Base-by-base conservation (phyloP, 768 basidiomycete genomes). In the Trametes villosa region DNA sequence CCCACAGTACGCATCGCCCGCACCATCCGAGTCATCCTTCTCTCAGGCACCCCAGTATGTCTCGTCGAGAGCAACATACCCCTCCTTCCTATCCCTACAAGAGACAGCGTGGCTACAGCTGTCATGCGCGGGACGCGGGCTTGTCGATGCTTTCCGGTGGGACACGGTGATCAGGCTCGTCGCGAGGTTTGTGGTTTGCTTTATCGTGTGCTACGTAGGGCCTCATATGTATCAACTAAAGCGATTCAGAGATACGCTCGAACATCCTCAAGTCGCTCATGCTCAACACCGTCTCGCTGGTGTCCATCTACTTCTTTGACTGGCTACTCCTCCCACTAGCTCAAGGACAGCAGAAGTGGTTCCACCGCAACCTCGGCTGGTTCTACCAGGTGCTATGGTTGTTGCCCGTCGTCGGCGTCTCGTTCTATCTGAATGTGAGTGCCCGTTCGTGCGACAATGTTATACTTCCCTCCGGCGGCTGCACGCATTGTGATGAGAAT, bases 401-500 rank as follows among this genome's bases (percentile, higher is more conserved):
- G 4, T 74, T 89, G 20, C 94, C 94, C 0, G 81, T 94, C 53
- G 80, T 93, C 9, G 87, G 86, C 1, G 74, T 76, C 26, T 92
- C 92, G 12, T 81, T 94, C 57, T 94, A 94, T 74, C 79, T 94
- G 45, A 95, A 94, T 65, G 94, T 92, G 66, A 69, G 87, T 77
- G 27, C 6, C 27, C 36, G 34, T 45, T 47, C 30, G 55, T 40
- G 36, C 33, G 41, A 26, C 27, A 5, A 17, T 9, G 27, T 22
- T 13, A 9, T 29, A 36, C 36, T 13, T 15, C 13, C 9, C 17
- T 36, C 38, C 13, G 2, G 18, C 5, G 24, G 36, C 45, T 27
- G 26, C 27, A 11, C n/a, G 48, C 56, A 57, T 47, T 17, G 42
- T 31, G 56, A 57, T 57, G 56, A 57, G 13, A 49, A 49, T 40